Base-by-base conservation (phyloP, 345 rosid genomes). In the Eutrema heterophyllum region DNA sequence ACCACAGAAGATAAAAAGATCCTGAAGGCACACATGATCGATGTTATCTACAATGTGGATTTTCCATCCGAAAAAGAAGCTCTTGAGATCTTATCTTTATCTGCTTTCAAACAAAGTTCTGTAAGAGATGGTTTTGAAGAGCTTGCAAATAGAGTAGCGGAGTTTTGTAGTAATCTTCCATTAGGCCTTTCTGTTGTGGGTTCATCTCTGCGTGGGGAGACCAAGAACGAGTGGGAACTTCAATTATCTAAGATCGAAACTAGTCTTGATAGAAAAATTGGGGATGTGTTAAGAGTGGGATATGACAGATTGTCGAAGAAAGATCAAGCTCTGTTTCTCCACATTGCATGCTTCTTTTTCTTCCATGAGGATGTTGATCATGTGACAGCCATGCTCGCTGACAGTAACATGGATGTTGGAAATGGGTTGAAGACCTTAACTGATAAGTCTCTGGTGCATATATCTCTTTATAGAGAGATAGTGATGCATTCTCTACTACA, bases 1-100 rank as follows among this genome's bases (percentile, higher is more conserved):
- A 85, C 92, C 21, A 84, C 93, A 10, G 80, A 92, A 81, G 76
- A 83, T 54, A 58, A 32, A 6, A 18, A 64, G 14, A 26, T 79
- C 26, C 30, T 74, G 6, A 51, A 9, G 35, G 36, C 21, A 33
- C 54, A 39, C 16, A 8, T 5, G 6, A 13, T 62, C 4, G 0
- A 1, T 0, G 1, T 18, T 62, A 53, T 52, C 18, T 72, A 63
- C 54, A 10, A 16, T 51, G 63, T 72, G 10, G 24, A 33, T 45
- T 46, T 18, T 53, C 73, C 78, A 12, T 21, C 45, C 1, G 5
- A 39, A 0, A 0, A 6, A 14, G 77, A 78, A 2, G 78, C 78
- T 21, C 24, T 21, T 21, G 24, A 21, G 24, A 1, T 21, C 24
- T 21, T 21, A 21, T 21, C 24, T 21, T 33, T 4, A 3, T 12